A percentile compares a stretch with the other conserved stretches of the same genome.
phyloP scores from a whole-genome alignment of 371 early-diverging fungal species.

The Amoeboaphelidium protococcarum region DNA sequence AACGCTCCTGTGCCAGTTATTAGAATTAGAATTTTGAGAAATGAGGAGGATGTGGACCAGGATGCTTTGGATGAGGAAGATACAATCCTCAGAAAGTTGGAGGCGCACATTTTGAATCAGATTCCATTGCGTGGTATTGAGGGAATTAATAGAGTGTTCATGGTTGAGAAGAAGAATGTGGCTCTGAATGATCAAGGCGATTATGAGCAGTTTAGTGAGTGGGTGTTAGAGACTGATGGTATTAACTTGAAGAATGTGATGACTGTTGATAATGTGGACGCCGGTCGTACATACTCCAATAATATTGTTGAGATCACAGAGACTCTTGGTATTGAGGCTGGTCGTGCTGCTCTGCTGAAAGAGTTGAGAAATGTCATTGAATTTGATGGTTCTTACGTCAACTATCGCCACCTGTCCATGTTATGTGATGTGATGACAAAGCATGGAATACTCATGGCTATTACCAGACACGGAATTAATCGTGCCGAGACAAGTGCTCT shows the following conservation, averaged over 20 bases:
- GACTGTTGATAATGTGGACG: conserved; percentile 54
- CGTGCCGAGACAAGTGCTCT: conserved; percentile 86
- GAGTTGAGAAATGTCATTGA: conserved; percentile 93
- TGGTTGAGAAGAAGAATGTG: conserved; percentile 40
- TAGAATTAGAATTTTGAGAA: conserved; percentile 54
- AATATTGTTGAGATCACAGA: conserved; percentile 72
- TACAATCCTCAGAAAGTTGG: conserved; percentile 56
- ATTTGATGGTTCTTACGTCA: conserved; percentile 95
- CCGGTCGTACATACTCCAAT: conserved; percentile 62
- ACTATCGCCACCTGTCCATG: conserved; percentile 89
- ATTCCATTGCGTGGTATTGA: conserved; percentile 76
- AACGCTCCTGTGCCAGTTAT: conserved; percentile 70
- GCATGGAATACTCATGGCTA: conserved; percentile 82
- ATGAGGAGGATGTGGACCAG: conserved; percentile 22
- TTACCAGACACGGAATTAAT: conserved; percentile 98
- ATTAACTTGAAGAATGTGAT: conserved; percentile 73
- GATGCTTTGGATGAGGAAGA: conserved; percentile 44
- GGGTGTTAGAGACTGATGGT: conserved; percentile 92
- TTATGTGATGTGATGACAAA: conserved; percentile 96
- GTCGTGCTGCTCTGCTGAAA: conserved; percentile 64
- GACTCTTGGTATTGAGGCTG: conserved; percentile 96
- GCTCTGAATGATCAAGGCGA: conserved; percentile 27
- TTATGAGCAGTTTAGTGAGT: conserved; percentile 35
- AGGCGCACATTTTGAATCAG: conserved; percentile 51
- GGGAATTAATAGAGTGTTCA: conserved; percentile 71